Evolutionary conservation across 2,329 filamentous ascomycete genomes (phyloP).

Genomic region (Diaporthe citriasiana): DNA sequence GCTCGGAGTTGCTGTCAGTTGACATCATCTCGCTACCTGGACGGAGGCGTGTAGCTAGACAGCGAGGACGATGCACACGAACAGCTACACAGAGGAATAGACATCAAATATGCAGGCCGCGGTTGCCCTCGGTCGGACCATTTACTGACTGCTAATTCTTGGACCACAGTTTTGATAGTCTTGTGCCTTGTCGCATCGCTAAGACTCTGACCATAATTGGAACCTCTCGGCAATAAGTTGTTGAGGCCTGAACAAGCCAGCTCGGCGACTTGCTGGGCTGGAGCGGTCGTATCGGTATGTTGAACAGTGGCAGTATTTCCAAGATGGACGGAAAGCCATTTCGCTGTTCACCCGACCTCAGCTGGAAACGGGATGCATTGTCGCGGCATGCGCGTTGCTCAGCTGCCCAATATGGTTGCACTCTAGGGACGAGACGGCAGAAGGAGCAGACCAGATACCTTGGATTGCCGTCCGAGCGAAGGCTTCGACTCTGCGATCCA

Average conservation of each 20-base stretch:
- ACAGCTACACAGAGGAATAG: neutral
- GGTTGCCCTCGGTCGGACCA: neutral
- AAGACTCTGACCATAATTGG: neutral
- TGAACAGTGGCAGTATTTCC: neutral
- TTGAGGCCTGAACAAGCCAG: neutral
- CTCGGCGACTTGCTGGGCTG: neutral
- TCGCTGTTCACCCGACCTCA: neutral
- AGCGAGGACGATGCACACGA: neutral
- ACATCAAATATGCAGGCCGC: neutral
- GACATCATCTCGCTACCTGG: slow-evolving; percentile 16
- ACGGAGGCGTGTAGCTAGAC: neutral
- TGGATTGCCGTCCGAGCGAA: neutral
- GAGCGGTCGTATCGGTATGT: neutral
- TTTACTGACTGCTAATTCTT: neutral
- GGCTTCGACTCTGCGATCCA: neutral
- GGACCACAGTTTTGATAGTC: neutral
- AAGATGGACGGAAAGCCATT: neutral
- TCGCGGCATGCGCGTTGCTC: too few species aligned
- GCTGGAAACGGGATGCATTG: neutral
- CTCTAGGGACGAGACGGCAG: neutral
- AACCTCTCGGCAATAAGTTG: neutral
- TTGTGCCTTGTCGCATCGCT: neutral
- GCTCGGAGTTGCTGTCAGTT: neutral
- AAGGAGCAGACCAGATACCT: neutral
- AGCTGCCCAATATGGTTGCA: neutral